Conservation (phyloP, 2,329 filamentous ascomycete genomes). For the Knoxdaviesia capensis region DNA sequence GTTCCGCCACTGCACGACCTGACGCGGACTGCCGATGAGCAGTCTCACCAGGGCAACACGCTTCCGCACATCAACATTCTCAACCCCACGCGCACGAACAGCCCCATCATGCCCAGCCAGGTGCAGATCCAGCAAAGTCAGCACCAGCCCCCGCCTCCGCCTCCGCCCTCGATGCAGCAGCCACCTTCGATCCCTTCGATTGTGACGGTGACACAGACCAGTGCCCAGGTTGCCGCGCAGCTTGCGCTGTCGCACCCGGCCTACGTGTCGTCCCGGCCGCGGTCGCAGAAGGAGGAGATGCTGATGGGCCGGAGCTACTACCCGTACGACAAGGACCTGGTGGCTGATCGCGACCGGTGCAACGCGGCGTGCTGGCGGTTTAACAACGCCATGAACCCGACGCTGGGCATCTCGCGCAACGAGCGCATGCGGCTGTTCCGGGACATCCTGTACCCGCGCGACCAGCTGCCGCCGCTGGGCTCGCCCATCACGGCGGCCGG, state of each 20-base stretch:
- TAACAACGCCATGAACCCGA: constrained; percentile 65
- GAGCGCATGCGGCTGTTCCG: constrained; percentile 52
- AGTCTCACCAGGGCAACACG: constrained; percentile 19
- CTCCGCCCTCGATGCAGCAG: constrained; percentile 17
- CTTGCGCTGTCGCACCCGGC: constrained; percentile 30
- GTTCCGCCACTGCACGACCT: constrained; percentile 41
- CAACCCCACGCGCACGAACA: constrained; percentile 28
- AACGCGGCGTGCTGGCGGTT: constrained; percentile 65
- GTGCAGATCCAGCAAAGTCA: too few species aligned
- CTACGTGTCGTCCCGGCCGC: constrained; percentile 10
- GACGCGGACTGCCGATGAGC: constrained; percentile 31
- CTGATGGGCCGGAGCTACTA: constrained; percentile 58
- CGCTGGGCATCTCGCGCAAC: constrained; percentile 45
- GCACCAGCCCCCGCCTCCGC: constrained; percentile 9
- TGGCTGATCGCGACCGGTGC: constrained; percentile 71
- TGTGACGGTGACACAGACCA: too few species aligned
- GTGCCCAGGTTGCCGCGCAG: constrained; percentile 35
- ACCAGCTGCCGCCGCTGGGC: constrained; percentile 29
- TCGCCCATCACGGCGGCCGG: constrained; percentile 33
- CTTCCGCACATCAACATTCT: constrained; percentile 38
- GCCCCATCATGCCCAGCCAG: constrained; percentile 19
- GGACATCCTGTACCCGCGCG: constrained; percentile 47
- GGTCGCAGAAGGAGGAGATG: constrained; percentile 82
- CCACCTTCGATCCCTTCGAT: too few species aligned
- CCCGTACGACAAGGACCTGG: constrained; percentile 57